phyloP scores from a whole-genome alignment of 495 filamentous ascomycete genomes.

The Aspergillus bertholletiae region DNA sequence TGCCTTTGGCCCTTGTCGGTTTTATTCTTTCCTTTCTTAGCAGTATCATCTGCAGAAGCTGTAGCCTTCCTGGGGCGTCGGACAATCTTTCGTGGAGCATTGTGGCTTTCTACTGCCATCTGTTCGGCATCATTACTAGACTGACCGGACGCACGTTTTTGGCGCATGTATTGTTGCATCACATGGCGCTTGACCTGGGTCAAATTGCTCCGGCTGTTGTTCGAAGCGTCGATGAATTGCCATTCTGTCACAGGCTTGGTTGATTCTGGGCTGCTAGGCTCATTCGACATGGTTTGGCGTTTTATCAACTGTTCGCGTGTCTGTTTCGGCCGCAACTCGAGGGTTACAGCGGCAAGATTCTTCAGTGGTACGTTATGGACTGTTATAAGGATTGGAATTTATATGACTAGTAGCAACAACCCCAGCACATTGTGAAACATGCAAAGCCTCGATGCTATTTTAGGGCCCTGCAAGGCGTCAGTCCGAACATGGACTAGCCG shows the following conservation, averaged over 20 bases:
- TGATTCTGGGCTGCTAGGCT: neutral
- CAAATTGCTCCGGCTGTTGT: slow-evolving; percentile 35
- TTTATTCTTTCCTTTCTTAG: slow-evolving; percentile 4
- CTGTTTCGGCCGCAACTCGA: neutral
- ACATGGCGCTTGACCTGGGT: slow-evolving; percentile 46
- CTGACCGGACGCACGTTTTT: slow-evolving; percentile 28
- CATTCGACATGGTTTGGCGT: slow-evolving; percentile 15
- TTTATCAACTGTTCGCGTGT: neutral
- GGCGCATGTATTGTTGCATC: slow-evolving; percentile 46
- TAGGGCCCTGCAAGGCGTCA: neutral
- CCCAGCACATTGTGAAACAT: neutral
- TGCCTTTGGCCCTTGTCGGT: neutral
- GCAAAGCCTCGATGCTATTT: neutral
- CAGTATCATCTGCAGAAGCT: slow-evolving; percentile 5
- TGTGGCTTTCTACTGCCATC: slow-evolving; percentile 11
- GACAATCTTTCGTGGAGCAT: slow-evolving; percentile 10
- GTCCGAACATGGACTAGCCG: neutral
- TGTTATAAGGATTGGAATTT: neutral
- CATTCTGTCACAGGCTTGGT: slow-evolving; percentile 13
- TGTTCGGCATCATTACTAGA: slow-evolving; percentile 7
- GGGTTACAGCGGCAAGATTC: neutral
- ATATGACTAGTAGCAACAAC: neutral
- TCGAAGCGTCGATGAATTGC: slow-evolving; percentile 43
- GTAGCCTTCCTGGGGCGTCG: slow-evolving; percentile 20
- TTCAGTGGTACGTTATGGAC: neutral